Conservation (phyloP, 768 basidiomycete species). For the Auricularia cornea region DNA sequence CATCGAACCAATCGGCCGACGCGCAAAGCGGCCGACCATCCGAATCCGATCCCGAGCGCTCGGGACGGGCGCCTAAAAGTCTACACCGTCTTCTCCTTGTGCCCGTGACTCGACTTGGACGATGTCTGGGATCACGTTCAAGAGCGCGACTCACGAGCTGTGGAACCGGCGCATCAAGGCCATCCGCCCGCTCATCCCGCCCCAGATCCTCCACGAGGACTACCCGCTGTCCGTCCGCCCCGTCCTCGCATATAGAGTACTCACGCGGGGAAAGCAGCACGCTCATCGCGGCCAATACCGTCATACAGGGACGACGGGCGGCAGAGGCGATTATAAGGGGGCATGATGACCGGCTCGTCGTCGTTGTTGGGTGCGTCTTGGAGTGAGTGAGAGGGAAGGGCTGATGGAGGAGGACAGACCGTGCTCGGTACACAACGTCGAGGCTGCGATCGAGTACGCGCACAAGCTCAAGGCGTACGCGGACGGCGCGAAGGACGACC, state of each 20-base stretch:
- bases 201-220: slow-evolving; percentile 91
- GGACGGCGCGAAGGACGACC: slow-evolving; percentile 68
- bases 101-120: background rate
- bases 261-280: slow-evolving; percentile 37
- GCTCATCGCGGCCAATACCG: slow-evolving; percentile 75
- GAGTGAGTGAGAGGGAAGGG: too few species aligned
- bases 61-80: too few species aligned
- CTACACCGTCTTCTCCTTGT: too few species aligned
- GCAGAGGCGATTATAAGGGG: slow-evolving; percentile 76
- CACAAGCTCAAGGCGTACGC: slow-evolving; percentile 71
- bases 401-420: too few species aligned
- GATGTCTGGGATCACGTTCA: slow-evolving; percentile 37
- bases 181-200: slow-evolving; percentile 84
- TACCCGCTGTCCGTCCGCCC: slow-evolving; percentile 58
- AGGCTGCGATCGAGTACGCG: slow-evolving; percentile 84
- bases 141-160: slow-evolving; percentile 68
- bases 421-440: slow-evolving; percentile 89
- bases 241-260: background rate
- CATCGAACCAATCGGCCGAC: too few species aligned
- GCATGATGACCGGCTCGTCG: slow-evolving; percentile 85
- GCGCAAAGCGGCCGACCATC: too few species aligned
- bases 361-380: slow-evolving; percentile 71
- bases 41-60: too few species aligned
- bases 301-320: slow-evolving; percentile 73
- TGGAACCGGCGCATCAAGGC: slow-evolving; percentile 84